Percentiles rank a stretch among this genome's conserved stretches.
phyloP scores from a whole-genome alignment of 805 yeast genomes.

The Myxozyma sirexii region DNA sequence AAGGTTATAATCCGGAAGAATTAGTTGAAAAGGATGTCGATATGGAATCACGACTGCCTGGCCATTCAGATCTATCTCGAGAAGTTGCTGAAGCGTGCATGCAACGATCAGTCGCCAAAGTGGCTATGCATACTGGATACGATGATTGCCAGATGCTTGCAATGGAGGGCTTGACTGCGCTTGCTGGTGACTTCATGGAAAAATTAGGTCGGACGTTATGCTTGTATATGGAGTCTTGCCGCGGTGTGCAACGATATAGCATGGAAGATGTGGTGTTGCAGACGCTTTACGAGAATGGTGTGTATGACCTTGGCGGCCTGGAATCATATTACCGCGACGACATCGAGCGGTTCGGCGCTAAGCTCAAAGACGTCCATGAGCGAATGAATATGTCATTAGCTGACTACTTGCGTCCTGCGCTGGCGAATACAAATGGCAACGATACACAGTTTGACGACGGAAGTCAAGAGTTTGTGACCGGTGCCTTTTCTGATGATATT shows the following conservation, averaged over 20 bases:
- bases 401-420: conserved; percentile 77
- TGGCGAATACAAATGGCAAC: conserved; percentile 49
- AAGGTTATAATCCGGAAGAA: conserved; percentile 65
- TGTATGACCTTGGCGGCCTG: conserved; percentile 73
- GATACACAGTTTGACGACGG: conserved; percentile 85
- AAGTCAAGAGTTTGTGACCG: conserved; percentile 90
- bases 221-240: conserved; percentile 64
- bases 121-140: conserved; percentile 90
- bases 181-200: conserved; percentile 78
- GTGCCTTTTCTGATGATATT: conserved; percentile 88
- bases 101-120: conserved; percentile 69
- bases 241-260: conserved; percentile 38
- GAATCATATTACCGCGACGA: conserved; percentile 75
- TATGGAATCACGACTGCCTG: conserved; percentile 71
- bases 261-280: conserved; percentile 57
- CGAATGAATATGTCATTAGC: conserved; percentile 74
- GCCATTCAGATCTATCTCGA: conserved; percentile 60
- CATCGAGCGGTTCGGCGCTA: conserved; percentile 65
- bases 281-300: conserved; percentile 82
- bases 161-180: conserved; percentile 73
- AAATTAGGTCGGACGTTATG: conserved; percentile 74
- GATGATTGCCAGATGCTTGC: conserved; percentile 81
- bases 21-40: conserved; percentile 76
- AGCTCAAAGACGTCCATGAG: conserved; percentile 65
- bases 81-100: conserved; percentile 67